Evolutionary conservation across 257 asterid genomes (phyloP).

Genomic region (Petunia axillaris): DNA sequence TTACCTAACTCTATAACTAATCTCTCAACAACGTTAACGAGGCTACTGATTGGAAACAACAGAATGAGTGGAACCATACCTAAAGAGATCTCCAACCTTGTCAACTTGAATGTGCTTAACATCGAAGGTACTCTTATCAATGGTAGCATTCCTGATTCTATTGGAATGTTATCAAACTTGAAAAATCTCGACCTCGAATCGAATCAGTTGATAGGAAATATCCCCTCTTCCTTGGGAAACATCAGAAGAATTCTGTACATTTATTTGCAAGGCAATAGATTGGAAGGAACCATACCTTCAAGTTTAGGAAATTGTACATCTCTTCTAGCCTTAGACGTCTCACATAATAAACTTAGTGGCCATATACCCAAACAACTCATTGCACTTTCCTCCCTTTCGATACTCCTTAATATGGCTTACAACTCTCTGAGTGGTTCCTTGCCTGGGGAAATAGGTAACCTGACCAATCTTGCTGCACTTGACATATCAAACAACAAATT

Average conservation of each 20-base stretch:
- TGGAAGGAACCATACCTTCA: constrained; percentile 51
- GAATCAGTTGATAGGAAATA: constrained; percentile 43
- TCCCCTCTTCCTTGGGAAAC: constrained; percentile 50
- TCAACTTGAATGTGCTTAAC: constrained; percentile 35
- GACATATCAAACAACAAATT: constrained; percentile 48
- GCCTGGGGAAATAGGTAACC: constrained; percentile 45
- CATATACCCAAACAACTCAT: constrained; percentile 42
- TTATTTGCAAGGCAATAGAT: constrained; percentile 42
- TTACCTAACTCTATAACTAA: constrained; percentile 45
- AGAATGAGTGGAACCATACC: constrained; percentile 50
- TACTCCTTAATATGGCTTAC: constrained; percentile 37
- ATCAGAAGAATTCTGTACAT: constrained; percentile 36
- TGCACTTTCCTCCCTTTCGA: constrained; percentile 37
- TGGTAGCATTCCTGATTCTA: constrained; percentile 51
- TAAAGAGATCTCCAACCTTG: constrained; percentile 44
- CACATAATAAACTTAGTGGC: constrained; percentile 50
- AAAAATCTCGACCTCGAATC: constrained; percentile 39
- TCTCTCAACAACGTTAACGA: constrained; percentile 42
- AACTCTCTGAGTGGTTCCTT: constrained; percentile 49
- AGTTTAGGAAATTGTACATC: constrained; percentile 41
- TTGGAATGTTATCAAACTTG: constrained; percentile 47
- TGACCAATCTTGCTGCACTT: constrained; percentile 43
- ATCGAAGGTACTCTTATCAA: constrained; percentile 33
- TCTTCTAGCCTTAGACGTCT: constrained; percentile 37
- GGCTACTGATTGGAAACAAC: constrained; percentile 38